Percentiles rank a stretch among this genome's conserved stretches.
Evolutionary conservation across 129 eudicot species (phyloP).

Genomic region (Apium graveolens): DNA sequence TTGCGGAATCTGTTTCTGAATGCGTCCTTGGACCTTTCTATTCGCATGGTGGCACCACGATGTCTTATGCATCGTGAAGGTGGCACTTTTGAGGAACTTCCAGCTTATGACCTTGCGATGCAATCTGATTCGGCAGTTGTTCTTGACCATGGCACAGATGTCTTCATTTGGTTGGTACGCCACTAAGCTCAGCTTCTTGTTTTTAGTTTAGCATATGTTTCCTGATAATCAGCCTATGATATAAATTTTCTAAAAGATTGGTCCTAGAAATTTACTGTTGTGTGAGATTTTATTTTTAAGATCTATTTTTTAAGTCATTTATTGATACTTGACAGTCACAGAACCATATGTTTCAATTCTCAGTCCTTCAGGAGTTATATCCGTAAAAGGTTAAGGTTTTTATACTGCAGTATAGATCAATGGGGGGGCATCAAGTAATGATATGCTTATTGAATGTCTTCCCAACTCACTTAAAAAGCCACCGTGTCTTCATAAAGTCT

Average conservation of each 20-base stretch:
- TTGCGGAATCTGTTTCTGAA: constrained; percentile 76
- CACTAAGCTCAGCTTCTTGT: constrained; percentile 11
- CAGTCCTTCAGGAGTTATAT: not conserved
- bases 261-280: not conserved
- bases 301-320: not conserved
- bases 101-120: constrained; percentile 96
- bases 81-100: constrained; percentile 96
- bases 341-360: not conserved
- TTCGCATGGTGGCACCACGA: constrained; percentile 93
- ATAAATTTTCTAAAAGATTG: not conserved
- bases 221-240: not conserved
- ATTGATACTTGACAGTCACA: not conserved
- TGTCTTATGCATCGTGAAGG: constrained; percentile 97
- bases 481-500: not conserved
- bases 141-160: constrained; percentile 99
- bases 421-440: not conserved
- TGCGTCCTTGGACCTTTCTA: constrained; percentile 84
- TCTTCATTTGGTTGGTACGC: constrained; percentile 98
- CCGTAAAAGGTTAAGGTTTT: not conserved
- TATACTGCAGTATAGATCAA: not conserved
- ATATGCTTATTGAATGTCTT: not conserved
- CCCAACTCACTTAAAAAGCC: not conserved
- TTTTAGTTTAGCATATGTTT: not conserved
- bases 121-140: constrained; percentile 98
- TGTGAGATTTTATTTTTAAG: not conserved